phyloP scores from a whole-genome alignment of 2,329 filamentous ascomycete genomes.

The Penicillium psychrosexuale region DNA sequence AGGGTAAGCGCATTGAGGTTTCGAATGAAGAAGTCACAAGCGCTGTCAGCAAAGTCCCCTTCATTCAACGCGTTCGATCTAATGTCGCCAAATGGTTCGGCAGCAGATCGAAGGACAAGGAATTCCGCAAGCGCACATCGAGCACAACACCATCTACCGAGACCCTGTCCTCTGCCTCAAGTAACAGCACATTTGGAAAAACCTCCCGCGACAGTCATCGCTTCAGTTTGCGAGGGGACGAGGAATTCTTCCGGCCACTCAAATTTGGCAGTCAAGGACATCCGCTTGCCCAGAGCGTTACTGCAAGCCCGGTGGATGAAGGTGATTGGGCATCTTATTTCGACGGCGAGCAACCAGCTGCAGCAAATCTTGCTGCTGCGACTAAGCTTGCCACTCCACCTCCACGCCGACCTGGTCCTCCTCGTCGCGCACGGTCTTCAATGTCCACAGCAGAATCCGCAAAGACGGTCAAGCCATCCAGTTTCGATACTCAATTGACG shows the following conservation, averaged over 20 bases:
- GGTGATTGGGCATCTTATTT: constrained; percentile 40
- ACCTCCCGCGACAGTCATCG: constrained; percentile 51
- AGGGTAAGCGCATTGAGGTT: constrained; percentile 85
- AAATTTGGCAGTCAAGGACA: constrained; percentile 56
- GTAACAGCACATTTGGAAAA: constrained; percentile 55
- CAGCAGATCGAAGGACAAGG: constrained; percentile 41
- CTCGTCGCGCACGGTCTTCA: constrained; percentile 41
- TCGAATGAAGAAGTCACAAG: constrained; percentile 85
- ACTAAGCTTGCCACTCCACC: constrained; percentile 12
- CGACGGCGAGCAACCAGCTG: constrained; percentile 12
- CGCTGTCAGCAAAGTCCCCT: constrained; percentile 83
- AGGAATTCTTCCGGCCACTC: constrained; percentile 52
- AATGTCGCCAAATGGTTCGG: constrained; percentile 66
- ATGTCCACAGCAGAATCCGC: constrained; percentile 48
- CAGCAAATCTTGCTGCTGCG: constrained; percentile 10
- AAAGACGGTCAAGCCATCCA: constrained; percentile 43
- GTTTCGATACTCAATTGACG: constrained; percentile 22
- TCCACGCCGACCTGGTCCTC: constrained; percentile 37
- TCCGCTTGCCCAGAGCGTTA: constrained; percentile 71
- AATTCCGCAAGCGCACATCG: constrained; percentile 51
- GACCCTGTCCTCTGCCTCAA: constrained; percentile 55
- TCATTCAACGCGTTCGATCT: constrained; percentile 79
- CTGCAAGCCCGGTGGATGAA: constrained; percentile 61
- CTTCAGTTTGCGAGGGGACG: constrained; percentile 58
- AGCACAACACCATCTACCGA: constrained; percentile 51